These are phyloP conservation scores for Solanum sejunctum DNA, from an alignment of 257 asterid species.

Conservation along the genomic window DNA sequence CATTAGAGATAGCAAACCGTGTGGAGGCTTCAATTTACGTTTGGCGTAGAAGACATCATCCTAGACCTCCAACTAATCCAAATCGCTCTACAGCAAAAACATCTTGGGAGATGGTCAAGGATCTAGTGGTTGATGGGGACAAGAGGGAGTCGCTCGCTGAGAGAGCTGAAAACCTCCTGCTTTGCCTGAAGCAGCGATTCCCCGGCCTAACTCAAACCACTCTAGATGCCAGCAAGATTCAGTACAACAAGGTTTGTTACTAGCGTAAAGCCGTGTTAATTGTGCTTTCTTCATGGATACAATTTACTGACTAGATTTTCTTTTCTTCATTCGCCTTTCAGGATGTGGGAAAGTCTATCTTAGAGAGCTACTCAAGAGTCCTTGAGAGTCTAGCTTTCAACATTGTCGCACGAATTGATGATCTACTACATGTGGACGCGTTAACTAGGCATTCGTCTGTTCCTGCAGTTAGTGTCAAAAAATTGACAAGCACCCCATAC, in stretches of 20 bases:
- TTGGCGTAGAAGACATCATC: slow-evolving; percentile 58
- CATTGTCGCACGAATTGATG: slow-evolving; percentile 71
- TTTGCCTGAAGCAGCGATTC: slow-evolving; percentile 59
- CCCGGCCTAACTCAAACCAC: slow-evolving; percentile 77
- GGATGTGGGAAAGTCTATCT: slow-evolving; percentile 87
- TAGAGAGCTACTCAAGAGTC: slow-evolving; percentile 97
- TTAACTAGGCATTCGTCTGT: slow-evolving; percentile 39
- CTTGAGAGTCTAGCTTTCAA: slow-evolving; percentile 86
- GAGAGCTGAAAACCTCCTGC: slow-evolving; percentile 70
- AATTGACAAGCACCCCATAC: slow-evolving; percentile 56
- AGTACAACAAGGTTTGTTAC: slow-evolving; percentile 64
- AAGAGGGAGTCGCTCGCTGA: slow-evolving; percentile 59
- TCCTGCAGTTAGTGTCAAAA: slow-evolving; percentile 23
- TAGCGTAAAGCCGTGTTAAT: neutral
- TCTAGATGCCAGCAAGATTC: slow-evolving; percentile 72
- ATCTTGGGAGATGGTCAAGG: slow-evolving; percentile 83
- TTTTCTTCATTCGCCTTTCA: slow-evolving; percentile 3
- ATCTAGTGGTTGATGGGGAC: slow-evolving; percentile 70
- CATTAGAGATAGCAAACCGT: slow-evolving; percentile 68
- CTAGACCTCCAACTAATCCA: slow-evolving; percentile 26
- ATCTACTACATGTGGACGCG: slow-evolving; percentile 73
- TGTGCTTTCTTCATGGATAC: neutral
- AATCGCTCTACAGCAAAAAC: slow-evolving; percentile 48
- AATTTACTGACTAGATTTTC: neutral
- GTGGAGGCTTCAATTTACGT: slow-evolving; percentile 64